Conservation (phyloP, 2,329 filamentous ascomycete genomes). For the Aspergillus quadricinctus region DNA sequence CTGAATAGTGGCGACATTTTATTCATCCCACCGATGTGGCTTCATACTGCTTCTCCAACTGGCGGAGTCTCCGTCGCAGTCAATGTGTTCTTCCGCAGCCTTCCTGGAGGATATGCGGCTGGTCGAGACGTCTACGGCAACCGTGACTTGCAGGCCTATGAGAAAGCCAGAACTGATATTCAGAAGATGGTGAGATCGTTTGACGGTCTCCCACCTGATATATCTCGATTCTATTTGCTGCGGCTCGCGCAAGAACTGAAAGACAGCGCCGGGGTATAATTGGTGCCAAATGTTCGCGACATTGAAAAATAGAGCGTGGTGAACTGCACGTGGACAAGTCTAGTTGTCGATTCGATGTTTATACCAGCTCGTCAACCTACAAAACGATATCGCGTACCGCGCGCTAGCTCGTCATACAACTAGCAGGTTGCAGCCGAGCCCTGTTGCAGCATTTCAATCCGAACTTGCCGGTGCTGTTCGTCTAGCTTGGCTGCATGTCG, state of each 20-base stretch:
- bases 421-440: neutral
- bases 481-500: neutral
- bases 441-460: neutral
- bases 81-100: constrained; percentile 82
- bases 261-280: constrained; percentile 24
- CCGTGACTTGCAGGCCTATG: constrained; percentile 76
- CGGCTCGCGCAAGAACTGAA: constrained; percentile 66
- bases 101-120: constrained; percentile 63
- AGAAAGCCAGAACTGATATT: constrained; percentile 71
- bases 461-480: neutral
- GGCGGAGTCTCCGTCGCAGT: constrained; percentile 65
- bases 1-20: constrained; percentile 70
- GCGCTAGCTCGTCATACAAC: neutral
- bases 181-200: constrained; percentile 53
- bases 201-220: constrained; percentile 57
- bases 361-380: neutral
- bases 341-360: neutral
- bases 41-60: constrained; percentile 58
- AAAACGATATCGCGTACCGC: constrained; percentile 1
- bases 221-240: constrained; percentile 70
- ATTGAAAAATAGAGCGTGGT: neutral
- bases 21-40: constrained; percentile 79
- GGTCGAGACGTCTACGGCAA: constrained; percentile 87
- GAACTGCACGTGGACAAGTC: neutral
- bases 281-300: neutral